Conservation (phyloP, 2,329 filamentous ascomycete species). For the Ophiostoma sp. region DNA sequence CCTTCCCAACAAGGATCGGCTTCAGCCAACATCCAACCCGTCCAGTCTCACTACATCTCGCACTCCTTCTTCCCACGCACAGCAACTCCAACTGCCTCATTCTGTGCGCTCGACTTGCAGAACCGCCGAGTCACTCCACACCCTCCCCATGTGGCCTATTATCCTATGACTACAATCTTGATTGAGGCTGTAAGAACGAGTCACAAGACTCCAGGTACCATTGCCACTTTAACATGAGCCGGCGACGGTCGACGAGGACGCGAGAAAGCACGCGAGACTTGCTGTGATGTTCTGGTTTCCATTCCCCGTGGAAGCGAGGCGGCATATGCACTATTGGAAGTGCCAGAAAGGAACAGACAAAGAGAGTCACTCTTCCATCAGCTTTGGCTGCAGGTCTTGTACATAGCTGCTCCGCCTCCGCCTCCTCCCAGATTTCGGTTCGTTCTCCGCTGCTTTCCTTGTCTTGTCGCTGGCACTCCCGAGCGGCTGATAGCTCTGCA, state of each 20-base stretch:
- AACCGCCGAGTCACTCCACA: background rate
- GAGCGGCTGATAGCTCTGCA: constrained; percentile 4
- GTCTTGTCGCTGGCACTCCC: background rate
- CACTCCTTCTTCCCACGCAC: background rate
- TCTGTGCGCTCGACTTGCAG: background rate
- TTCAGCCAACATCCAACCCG: background rate
- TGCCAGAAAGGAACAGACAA: background rate
- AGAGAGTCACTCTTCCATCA: constrained; percentile 3
- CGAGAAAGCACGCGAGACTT: too few relatives aligned
- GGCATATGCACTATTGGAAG: background rate
- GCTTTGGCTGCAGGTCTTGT: background rate
- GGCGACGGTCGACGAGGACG: too few relatives aligned
- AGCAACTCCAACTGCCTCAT: background rate
- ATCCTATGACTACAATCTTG: background rate
- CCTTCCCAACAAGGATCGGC: background rate
- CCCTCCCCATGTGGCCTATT: background rate
- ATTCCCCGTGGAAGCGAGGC: too few relatives aligned
- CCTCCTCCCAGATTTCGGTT: background rate
- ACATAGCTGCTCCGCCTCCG: background rate
- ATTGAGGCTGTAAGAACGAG: too few relatives aligned
- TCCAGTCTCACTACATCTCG: background rate
- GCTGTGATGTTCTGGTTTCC: too few relatives aligned
- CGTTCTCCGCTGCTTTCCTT: background rate
- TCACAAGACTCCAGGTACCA: too few relatives aligned
- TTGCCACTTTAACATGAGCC: too few relatives aligned